A percentile compares a stretch with the other conserved stretches of the same genome.
These are phyloP conservation scores for Clitopilus hobsonii DNA, from an alignment of 768 basidiomycete genomes.

Conservation along the genomic window DNA sequence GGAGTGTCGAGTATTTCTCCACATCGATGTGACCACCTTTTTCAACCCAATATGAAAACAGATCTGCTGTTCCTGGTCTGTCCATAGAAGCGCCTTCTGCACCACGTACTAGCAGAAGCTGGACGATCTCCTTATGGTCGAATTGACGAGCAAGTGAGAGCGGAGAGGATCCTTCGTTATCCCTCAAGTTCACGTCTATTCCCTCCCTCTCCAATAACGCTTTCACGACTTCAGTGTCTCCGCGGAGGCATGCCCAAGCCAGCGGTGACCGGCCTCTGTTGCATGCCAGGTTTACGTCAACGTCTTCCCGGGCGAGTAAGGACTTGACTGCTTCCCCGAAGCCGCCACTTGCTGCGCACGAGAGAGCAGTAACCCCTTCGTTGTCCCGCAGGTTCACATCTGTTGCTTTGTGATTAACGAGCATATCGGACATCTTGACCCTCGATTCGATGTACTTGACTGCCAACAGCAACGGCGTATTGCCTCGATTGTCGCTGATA, in stretches of 20 bases:
- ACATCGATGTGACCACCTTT: too few relatives aligned
- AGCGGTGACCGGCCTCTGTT: not conserved
- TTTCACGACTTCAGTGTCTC: not conserved
- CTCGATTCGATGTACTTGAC: not conserved
- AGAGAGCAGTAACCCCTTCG: not conserved
- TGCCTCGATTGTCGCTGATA: not conserved
- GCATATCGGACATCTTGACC: not conserved
- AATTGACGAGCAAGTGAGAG: too few relatives aligned
- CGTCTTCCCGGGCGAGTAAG: not conserved
- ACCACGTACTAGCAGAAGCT: too few relatives aligned
- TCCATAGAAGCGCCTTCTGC: too few relatives aligned
- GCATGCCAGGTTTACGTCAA: not conserved
- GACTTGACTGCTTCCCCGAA: not conserved
- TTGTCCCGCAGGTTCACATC: not conserved
- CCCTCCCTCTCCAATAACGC: not conserved
- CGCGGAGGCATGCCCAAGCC: not conserved
- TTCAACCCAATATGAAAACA: too few relatives aligned
- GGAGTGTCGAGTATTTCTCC: too few relatives aligned
- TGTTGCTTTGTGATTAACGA: not conserved
- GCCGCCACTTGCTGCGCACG: not conserved
- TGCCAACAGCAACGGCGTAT: not conserved
- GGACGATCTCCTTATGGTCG: too few relatives aligned
- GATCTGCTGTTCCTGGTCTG: too few relatives aligned
- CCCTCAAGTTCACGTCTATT: not conserved
- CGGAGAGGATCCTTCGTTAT: not conserved